Conservation (phyloP, 805 yeast genomes). For the Lipomyces spencermartinsiae region DNA sequence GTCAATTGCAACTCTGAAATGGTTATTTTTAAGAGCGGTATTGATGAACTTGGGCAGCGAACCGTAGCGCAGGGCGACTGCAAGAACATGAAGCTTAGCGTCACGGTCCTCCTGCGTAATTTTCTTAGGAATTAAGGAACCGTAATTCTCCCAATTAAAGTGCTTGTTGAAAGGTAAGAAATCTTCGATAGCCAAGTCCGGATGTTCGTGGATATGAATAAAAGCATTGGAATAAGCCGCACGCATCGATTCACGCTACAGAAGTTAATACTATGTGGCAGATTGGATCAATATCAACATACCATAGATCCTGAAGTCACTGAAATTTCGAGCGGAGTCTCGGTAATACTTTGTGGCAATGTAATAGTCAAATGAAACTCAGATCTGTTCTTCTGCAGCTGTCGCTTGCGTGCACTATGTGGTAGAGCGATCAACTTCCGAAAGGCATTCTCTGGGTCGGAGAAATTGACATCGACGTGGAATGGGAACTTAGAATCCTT, state of each 20-base stretch:
- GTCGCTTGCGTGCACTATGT: neutral
- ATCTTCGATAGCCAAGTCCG: conserved; percentile 16
- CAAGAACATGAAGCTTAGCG: conserved; percentile 29
- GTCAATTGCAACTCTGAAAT: conserved; percentile 10
- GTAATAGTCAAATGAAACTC: neutral
- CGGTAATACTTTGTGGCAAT: neutral
- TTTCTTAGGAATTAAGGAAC: neutral
- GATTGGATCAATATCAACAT: neutral
- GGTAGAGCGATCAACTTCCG: conserved; percentile 8
- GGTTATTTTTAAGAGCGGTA: neutral
- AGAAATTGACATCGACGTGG: neutral
- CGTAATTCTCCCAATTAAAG: conserved; percentile 13
- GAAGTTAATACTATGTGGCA: neutral
- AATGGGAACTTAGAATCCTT: conserved; percentile 1
- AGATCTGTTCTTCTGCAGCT: neutral
- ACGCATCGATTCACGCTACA: neutral
- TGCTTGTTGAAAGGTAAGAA: conserved; percentile 15
- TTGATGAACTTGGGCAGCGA: conserved; percentile 20
- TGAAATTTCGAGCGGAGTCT: neutral
- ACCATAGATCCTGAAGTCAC: neutral
- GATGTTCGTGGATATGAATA: neutral
- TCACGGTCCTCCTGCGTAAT: neutral
- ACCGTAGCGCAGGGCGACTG: conserved; percentile 29
- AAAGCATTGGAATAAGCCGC: neutral
- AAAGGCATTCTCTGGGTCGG: conserved; percentile 6